phyloP scores from a whole-genome alignment of 371 early-diverging fungal species.

The Batkoa obscura region DNA sequence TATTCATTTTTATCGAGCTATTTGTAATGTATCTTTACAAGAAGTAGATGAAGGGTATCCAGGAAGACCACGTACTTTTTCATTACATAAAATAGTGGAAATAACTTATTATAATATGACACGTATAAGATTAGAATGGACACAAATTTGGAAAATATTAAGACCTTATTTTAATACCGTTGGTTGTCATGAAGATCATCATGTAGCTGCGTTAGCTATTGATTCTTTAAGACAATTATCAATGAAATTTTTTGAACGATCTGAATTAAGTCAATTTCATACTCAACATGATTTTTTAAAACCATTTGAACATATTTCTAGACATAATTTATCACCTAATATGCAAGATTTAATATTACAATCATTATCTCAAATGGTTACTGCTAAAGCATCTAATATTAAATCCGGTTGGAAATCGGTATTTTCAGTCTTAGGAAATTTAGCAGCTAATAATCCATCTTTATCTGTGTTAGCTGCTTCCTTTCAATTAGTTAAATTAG shows the following conservation, averaged over 20 bases:
- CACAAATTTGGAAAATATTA: conserved; percentile 82
- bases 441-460: neutral
- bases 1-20: conserved; percentile 72
- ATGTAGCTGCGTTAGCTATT: conserved; percentile 75
- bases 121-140: conserved; percentile 93
- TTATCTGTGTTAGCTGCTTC: neutral
- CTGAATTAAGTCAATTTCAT: conserved; percentile 85
- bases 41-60: conserved; percentile 56
- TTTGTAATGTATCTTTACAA: conserved; percentile 76
- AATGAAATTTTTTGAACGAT: conserved; percentile 85
- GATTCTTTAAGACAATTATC: conserved; percentile 84
- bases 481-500: conserved; percentile 5
- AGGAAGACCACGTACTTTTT: conserved; percentile 59
- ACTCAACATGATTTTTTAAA: conserved; percentile 90
- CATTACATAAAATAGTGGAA: conserved; percentile 80
- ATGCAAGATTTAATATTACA: conserved; percentile 85
- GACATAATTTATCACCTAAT: conserved; percentile 45
- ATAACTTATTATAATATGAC: conserved; percentile 95
- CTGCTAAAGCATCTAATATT: conserved; percentile 50
- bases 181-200: conserved; percentile 69
- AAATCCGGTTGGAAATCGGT: conserved; percentile 86
- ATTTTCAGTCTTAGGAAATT: conserved; percentile 44
- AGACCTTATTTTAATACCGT: conserved; percentile 80
- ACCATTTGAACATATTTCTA: conserved; percentile 75
- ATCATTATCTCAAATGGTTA: conserved; percentile 77